These are phyloP conservation scores for Pyrenochaeta sp. DNA, from an alignment of 2,329 filamentous ascomycete genomes.

Conservation along the genomic window DNA sequence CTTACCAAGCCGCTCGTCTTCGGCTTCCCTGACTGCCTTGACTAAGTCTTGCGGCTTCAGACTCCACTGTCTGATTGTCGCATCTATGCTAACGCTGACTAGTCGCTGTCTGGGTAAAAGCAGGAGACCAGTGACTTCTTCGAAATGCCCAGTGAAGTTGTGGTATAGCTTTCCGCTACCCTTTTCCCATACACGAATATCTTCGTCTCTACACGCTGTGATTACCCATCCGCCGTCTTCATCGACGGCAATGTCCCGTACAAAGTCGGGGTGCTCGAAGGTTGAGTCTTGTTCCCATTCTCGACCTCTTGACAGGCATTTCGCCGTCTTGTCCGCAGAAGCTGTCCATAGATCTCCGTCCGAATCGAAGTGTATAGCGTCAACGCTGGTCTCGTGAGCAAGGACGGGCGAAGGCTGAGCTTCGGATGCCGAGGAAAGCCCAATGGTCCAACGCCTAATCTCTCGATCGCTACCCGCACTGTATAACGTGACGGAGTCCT, in stretches of 20 bases:
- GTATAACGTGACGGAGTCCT: constrained; percentile 65
- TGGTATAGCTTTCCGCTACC: constrained; percentile 76
- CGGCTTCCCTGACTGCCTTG: constrained; percentile 60
- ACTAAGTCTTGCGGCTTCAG: constrained; percentile 69
- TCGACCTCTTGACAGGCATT: constrained; percentile 75
- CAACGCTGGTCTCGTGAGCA: constrained; percentile 90
- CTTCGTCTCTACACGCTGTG: constrained; percentile 89
- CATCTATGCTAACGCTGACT: constrained; percentile 88
- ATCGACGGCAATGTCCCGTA: constrained; percentile 78
- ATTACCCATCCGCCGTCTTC: constrained; percentile 78
- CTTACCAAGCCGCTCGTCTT: constrained; percentile 58
- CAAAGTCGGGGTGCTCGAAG: constrained; percentile 86
- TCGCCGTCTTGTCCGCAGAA: constrained; percentile 87
- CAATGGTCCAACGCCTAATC: constrained; percentile 79
- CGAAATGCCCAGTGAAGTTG: constrained; percentile 83
- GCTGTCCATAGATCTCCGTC: constrained; percentile 88
- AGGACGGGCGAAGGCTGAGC: constrained; percentile 64
- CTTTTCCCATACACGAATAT: constrained; percentile 88
- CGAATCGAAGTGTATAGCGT: constrained; percentile 77
- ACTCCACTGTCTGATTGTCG: constrained; percentile 85
- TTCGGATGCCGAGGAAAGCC: constrained; percentile 29
- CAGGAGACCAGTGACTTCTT: constrained; percentile 86
- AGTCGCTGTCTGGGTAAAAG: constrained; percentile 66
- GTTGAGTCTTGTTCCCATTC: constrained; percentile 76
- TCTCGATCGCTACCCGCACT: constrained; percentile 71